Evolutionary conservation across 495 filamentous ascomycete genomes (phyloP), one percentile per base, ranked within the genome.

Genomic region (Penicillium antarcticum): DNA sequence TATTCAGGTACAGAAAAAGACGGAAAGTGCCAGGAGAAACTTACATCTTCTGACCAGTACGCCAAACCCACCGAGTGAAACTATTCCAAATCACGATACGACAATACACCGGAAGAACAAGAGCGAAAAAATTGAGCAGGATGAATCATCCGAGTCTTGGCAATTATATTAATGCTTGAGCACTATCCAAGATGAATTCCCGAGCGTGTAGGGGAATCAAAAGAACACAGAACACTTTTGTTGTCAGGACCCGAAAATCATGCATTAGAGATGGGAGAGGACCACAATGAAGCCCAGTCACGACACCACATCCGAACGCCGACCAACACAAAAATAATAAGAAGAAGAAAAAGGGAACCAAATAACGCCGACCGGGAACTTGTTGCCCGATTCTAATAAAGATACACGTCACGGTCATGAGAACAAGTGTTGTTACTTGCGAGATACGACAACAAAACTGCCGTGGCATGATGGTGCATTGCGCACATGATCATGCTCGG

Each of bases 111-210:
- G 14, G 40, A 19, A 53, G 9, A 33, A 39, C 6, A 18, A 17
- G n/a, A 23, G 8, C 16, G 21, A 26, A 50, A 18, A 10, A 12
- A 13, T 49, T 17, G 43, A 48, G 39, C 23, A 48, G 18, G 23
- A 38, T 43, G 46, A 45, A 56, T 51, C 49, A 60, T 42, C 48
- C 53, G 58, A 65, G 62, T 59, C 56, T 59, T 57, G 59, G 62
- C 55, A 60, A 52, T 60, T 55, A 56, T 47, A 65, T 65, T 62
- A 48, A 62, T 62, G 56, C 53, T 62, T 57, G 12, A 57, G 42
- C 44, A 59, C 56, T 55, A 52, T 59, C 48, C 29, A 51, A 23
- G 48, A 43, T 21, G 16, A 16, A 37, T 31, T 19, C 48, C 39
- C 48, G 19, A 21, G 2, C 29, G 12, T 14, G 39, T 29, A 21